Evolutionary conservation across 331 rosid genomes (phyloP).

Genomic region (Pyrus hybrid): DNA sequence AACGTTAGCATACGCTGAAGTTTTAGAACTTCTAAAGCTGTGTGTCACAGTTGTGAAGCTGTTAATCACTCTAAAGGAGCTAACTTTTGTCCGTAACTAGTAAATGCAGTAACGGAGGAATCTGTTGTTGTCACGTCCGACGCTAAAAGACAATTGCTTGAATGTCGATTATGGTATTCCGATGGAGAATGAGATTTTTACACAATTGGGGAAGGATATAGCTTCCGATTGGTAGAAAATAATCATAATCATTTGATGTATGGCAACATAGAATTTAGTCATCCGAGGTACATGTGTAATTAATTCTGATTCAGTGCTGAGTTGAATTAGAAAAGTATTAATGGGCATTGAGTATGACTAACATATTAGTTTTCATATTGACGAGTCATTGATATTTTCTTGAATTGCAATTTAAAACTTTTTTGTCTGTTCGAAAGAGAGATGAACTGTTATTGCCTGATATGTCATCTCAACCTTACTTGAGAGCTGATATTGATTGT

Average conservation of each 20-base stretch:
- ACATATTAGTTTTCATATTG: not conserved
- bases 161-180: not conserved
- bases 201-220: not conserved
- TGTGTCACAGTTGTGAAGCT: not conserved
- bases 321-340: not conserved
- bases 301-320: not conserved
- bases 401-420: not conserved
- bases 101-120: not conserved
- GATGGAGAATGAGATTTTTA: not conserved
- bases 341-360: not conserved
- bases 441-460: not conserved
- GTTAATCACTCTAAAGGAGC: not conserved
- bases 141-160: not conserved
- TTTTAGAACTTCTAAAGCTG: not conserved
- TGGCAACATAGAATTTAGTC: not conserved
- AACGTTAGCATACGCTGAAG: not conserved
- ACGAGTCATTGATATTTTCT: not conserved
- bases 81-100: not conserved
- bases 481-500: not conserved
- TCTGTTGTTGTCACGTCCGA: not conserved
- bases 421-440: not conserved
- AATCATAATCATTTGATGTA: not conserved
- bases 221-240: not conserved
- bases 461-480: not conserved
- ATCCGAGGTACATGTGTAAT: not conserved